Evolutionary conservation across 805 yeast genomes (phyloP).

Genomic region (Kazachstania taianensis): DNA sequence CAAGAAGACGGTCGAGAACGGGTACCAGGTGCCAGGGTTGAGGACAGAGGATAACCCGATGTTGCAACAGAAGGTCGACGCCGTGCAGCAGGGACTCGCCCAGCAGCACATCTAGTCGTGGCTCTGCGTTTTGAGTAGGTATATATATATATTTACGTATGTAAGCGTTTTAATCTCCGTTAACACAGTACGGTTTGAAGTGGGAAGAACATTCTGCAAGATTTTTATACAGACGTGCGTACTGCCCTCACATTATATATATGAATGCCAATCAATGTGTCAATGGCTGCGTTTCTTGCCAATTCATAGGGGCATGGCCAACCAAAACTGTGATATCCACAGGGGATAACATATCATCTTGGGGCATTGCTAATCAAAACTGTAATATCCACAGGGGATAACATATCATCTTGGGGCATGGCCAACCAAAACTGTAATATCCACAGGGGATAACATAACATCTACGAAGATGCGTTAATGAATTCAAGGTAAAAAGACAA

Average conservation of each 20-base stretch:
- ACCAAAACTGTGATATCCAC: conserved; percentile 74
- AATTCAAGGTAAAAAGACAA: conserved; percentile 47
- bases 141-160: too few species aligned
- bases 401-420: conserved; percentile 58
- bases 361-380: conserved; percentile 87
- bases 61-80: not conserved
- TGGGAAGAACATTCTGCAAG: too few species aligned
- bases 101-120: not conserved
- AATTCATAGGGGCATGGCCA: conserved; percentile 80
- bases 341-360: conserved; percentile 82
- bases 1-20: conserved; percentile 53
- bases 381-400: conserved; percentile 53
- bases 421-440: conserved; percentile 85
- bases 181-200: too few species aligned
- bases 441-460: conserved; percentile 64
- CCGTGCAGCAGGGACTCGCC: not conserved
- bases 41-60: conserved; percentile 2
- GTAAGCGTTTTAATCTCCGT: too few species aligned
- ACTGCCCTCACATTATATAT: conserved; percentile 68
- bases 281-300: conserved; percentile 75
- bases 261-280: conserved; percentile 47
- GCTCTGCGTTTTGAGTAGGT: too few species aligned
- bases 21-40: conserved; percentile 31
- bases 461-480: conserved; percentile 25
- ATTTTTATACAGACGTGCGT: too few species aligned